phyloP scores from a whole-genome alignment of 768 basidiomycete species.

The Infundibulicybe gibba region DNA sequence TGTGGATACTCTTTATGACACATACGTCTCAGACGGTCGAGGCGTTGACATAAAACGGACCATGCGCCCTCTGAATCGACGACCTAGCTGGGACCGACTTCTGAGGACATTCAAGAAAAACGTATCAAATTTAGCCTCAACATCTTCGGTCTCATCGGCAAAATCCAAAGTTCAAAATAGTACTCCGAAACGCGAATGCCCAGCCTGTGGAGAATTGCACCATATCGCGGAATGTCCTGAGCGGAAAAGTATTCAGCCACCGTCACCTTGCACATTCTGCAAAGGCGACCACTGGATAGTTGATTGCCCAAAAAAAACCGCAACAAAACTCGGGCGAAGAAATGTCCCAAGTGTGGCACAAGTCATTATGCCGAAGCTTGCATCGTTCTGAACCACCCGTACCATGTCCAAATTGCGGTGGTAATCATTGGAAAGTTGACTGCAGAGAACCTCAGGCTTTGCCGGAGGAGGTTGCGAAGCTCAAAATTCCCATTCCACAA shows the following conservation, averaged over 20 bases:
- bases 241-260: not conserved
- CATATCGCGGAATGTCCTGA: constrained; percentile 1
- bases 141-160: too few relatives aligned
- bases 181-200: not conserved
- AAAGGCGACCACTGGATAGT: constrained; percentile 12
- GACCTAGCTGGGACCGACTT: not conserved
- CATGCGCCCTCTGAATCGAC: not conserved
- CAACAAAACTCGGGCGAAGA: not conserved
- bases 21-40: not conserved
- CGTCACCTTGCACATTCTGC: constrained; percentile 8
- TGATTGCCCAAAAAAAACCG: constrained; percentile 8
- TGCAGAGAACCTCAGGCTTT: constrained; percentile 10
- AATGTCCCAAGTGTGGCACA: too few relatives aligned
- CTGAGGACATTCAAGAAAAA: not conserved
- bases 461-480: not conserved
- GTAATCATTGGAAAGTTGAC: constrained; percentile 1
- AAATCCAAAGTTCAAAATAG: too few relatives aligned
- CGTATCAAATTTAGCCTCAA: not conserved
- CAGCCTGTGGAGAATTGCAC: constrained; percentile 5
- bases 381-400: too few relatives aligned
- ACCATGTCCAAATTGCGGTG: not conserved
- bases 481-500: constrained; percentile 6
- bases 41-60: not conserved
- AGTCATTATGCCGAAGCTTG: too few relatives aligned
- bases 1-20: constrained; percentile 25